Evolutionary conservation across 2,329 filamentous ascomycete species (phyloP).

Genomic region (Tolypocladium inflatum): DNA sequence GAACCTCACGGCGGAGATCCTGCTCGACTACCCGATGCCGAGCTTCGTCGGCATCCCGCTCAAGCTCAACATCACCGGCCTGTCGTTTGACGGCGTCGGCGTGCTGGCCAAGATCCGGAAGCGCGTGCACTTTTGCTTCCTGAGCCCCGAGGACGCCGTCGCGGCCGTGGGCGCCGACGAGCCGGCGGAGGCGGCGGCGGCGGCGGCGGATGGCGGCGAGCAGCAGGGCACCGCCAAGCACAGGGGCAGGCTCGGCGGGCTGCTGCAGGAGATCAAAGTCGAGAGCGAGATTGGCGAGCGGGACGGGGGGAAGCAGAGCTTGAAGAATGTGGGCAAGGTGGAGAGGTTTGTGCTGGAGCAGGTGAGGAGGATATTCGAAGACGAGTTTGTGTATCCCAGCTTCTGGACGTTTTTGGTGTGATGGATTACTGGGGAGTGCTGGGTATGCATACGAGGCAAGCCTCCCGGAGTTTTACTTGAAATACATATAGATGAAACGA

Average conservation of each 20-base stretch:
- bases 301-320: slow-evolving; percentile 82
- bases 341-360: slow-evolving; percentile 96
- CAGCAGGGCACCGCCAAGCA: slow-evolving; percentile 15
- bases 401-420: slow-evolving; percentile 96
- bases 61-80: slow-evolving; percentile 86
- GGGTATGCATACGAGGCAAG: background rate
- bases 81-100: slow-evolving; percentile 91
- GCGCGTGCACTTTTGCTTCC: slow-evolving; percentile 85
- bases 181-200: too few species aligned
- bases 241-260: slow-evolving; percentile 48
- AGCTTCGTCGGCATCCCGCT: slow-evolving; percentile 95
- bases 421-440: background rate
- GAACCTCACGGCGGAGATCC: slow-evolving; percentile 85
- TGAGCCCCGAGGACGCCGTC: slow-evolving; percentile 83
- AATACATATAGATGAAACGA: background rate
- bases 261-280: slow-evolving; percentile 87
- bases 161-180: slow-evolving; percentile 52
- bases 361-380: slow-evolving; percentile 93
- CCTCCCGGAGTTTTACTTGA: background rate
- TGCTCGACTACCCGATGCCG: slow-evolving; percentile 96
- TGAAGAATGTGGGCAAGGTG: slow-evolving; percentile 98
- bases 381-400: slow-evolving; percentile 96
- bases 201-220: slow-evolving; percentile 6
- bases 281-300: slow-evolving; percentile 96
- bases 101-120: slow-evolving; percentile 86